Base-by-base conservation (phyloP, 345 rosid species). In the Psidium guajava region DNA sequence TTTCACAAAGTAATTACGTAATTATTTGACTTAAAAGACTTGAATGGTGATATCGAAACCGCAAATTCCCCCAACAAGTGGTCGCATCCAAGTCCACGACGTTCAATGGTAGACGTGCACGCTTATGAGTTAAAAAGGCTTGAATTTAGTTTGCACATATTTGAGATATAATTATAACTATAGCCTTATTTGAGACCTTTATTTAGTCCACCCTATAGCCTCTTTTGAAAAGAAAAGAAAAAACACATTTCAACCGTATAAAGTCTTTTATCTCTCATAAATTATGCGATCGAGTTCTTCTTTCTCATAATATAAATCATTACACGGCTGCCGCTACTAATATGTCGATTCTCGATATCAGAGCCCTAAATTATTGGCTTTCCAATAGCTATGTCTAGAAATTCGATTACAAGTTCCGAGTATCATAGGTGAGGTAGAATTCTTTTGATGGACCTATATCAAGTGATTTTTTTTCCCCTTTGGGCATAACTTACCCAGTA, bases 241-340 rank as follows among this genome's bases (percentile, higher is more conserved):
- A 1, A 5, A 7, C 47, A 44, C 47, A 44, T 44, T 44, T 8
- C 57, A 64, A 28, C 3, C 1, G 9, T 15, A 14, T 15, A 61
- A 61, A 15, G 0, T 61, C 2, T 1, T 9, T 28, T 0, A 0
- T 0, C 8, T 28, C 6, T 64, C 6, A 8, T 64, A 16, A 64
- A 64, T 64, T 15, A 11, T 16, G 22, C 6, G 11, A 28, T 15
- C 42, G 1, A 28, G 2, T 28, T 6, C 2, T 64, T 64, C 15
- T 8, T 8, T 64, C 11, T 64, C 44, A 3, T 1, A 0, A 15
- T 5, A 14, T 40, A 6, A 20, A 27, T 14, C 74, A 15, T 27
- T 7, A 2, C 74, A 28, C 11, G 0, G 11, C 28, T 28, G 42
- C 42, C 15, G 21, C 21, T 27, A 18, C 21, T 9, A 16, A 61